These are phyloP conservation scores for Pyricularia sp. DNA, from an alignment of 2,329 filamentous ascomycete species.

Conservation along the genomic window DNA sequence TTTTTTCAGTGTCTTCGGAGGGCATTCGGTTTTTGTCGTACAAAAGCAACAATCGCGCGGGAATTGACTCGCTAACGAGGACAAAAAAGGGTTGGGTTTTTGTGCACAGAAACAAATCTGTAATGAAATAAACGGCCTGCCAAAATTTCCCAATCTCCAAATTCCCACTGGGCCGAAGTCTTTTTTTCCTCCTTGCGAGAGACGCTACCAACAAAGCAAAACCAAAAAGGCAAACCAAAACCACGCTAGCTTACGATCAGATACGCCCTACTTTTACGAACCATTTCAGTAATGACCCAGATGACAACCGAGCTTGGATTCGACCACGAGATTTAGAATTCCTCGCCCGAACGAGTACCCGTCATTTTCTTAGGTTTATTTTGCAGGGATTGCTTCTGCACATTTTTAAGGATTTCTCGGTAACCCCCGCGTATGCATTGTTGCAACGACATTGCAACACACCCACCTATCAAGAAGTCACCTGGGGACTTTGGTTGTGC, in stretches of 20 bases:
- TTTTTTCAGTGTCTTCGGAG: neutral
- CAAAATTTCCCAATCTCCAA: neutral
- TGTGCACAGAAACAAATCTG: neutral
- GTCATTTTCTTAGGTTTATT: neutral
- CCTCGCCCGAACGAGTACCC: neutral
- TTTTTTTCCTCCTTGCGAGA: neutral
- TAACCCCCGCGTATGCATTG: neutral
- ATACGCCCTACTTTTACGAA: conserved; percentile 9
- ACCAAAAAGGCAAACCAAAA: neutral
- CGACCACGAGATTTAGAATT: neutral
- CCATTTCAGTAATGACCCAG: conserved; percentile 10
- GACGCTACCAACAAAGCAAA: neutral
- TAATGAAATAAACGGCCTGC: neutral
- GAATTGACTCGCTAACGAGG: neutral
- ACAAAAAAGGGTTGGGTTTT: neutral
- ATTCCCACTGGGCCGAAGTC: neutral
- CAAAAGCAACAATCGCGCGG: neutral
- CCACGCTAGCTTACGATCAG: conserved; percentile 4
- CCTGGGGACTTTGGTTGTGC: neutral
- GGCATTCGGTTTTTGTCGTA: neutral
- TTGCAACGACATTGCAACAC: neutral
- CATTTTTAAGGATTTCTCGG: neutral
- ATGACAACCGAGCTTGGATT: conserved; percentile 4
- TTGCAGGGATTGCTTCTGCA: neutral
- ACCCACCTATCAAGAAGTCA: neutral